Base-by-base conservation (phyloP, 257 asterid species). In the Eucommia ulmoides region DNA sequence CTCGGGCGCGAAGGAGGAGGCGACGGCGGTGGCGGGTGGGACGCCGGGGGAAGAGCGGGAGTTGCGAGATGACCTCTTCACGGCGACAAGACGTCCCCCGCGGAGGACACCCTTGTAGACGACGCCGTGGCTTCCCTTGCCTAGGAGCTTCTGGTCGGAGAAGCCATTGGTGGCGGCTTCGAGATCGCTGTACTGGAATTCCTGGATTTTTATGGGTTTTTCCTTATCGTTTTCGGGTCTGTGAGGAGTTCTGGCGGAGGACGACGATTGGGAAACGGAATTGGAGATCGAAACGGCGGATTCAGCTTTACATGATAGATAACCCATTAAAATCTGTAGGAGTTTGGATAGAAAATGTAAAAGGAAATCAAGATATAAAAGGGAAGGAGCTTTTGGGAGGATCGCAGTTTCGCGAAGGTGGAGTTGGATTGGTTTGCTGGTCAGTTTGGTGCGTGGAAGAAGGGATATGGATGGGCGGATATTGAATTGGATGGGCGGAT, bases 81-180 rank as follows among this genome's bases (percentile, higher is more conserved):
- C 46, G 52, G 96, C 96, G 2, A 86, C 96, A 41, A 61, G 74
- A 3, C 84, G 78, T 23, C 94, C 96, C 9, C 77, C 55, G 14
- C 77, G 78, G 8, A 86, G 76, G 23, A 79, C 82, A 20, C 88
- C 95, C 52, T 82, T 85, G 68, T 82, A 82, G 33, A 85, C 95
- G 15, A 77, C 68, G 10, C 94, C 93, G 58, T 82, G 93, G 78
- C 96, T 85, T 35, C 96, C 96, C 33, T 80, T 62, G 20, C 96
- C 96, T 18, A 86, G 41, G 8, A 86, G 79, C 61, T 74, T 79
- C 24, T 82, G 55, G 4, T 72, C 72, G 4, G 92, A 82, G 74
- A 86, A 86, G 41, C 80, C 80, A 69, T 70, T 72, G 1, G 96
- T 82, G 72, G 94, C 96, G 23, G 76, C 61, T 57, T 80, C 80